Conservation (phyloP, 1,284 basidiomycete genomes). For the Cutaneotrichosporon daszewskae region DNA sequence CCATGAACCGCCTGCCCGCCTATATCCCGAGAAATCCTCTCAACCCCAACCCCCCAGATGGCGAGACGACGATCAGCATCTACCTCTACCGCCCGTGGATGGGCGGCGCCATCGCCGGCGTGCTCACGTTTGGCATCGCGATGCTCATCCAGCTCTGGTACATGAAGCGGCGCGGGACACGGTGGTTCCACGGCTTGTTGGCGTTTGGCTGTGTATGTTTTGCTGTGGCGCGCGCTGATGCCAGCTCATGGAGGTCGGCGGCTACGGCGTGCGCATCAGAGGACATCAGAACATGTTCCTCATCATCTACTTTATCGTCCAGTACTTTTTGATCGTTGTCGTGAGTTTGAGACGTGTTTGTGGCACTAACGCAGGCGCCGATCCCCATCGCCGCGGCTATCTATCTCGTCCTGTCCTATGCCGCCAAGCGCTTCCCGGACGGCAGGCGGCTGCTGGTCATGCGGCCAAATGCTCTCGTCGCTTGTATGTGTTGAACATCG, state of each 20-base stretch:
- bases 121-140: slow-evolving; percentile 33
- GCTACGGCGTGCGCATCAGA: slow-evolving; percentile 29
- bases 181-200: slow-evolving; percentile 24
- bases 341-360: slow-evolving; percentile 25
- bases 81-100: slow-evolving; percentile 44
- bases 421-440: slow-evolving; percentile 24
- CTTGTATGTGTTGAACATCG: slow-evolving; percentile 19
- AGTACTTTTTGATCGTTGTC: slow-evolving; percentile 49
- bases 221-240: not conserved
- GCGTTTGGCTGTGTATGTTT: slow-evolving; percentile 24
- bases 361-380: slow-evolving; percentile 43
- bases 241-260: slow-evolving; percentile 35
- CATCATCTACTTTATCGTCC: slow-evolving; percentile 24
- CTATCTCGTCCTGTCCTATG: slow-evolving; percentile 39
- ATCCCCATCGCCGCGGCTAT: slow-evolving; percentile 47
- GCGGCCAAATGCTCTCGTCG: slow-evolving; percentile 29
- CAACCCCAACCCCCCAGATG: slow-evolving; percentile 23
- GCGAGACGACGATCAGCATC: slow-evolving; percentile 40
- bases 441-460: slow-evolving; percentile 28
- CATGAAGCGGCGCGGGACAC: slow-evolving; percentile 18
- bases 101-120: slow-evolving; percentile 32
- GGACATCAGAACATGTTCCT: slow-evolving; percentile 25
- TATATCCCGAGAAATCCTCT: no score
- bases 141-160: slow-evolving; percentile 31
- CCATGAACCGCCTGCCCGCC: no score